Evolutionary conservation across 768 basidiomycete species (phyloP), one percentile per base, ranked within the genome.

Genomic region (Thelephora ganbajun): DNA sequence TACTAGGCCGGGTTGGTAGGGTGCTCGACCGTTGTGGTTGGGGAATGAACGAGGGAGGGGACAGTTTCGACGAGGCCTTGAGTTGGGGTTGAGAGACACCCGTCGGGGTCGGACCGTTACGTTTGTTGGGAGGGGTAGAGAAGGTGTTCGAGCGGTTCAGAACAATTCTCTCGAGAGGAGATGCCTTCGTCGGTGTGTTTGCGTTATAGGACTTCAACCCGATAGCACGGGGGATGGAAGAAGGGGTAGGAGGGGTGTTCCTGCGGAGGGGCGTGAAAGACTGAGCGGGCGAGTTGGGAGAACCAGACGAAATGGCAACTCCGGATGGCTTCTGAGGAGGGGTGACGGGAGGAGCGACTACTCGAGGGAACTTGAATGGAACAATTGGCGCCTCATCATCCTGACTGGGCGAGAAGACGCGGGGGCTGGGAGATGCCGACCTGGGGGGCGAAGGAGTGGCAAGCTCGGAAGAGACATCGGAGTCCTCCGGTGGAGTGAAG

Each of bases 31-130:
- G 71, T 70, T 5, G 69, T 68, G 16, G 74, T 70, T 1, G 73
- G 69, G 16, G 67, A 18, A 9, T 53, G 35, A 18, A 35, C 33
- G 9, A 39, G 9, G 19, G 54, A 42, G 13, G 54, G 35, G n/a
- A 35, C 53, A 6, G 42, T 33, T 26, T 48, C 46, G 6, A 4
- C 9, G 4, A 9, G 26, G 9, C 26, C 26, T 30, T 30, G 26
- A 22, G 59, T 35, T 71, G 62, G 6, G 73, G 69, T 49, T 81
- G 81, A 39, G 80, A 79, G 43, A 83, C 80, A 55, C 77, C 77
- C 5, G 81, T 76, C 6, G 73, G 67, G 33, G 63, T 56, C 4
- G 59, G 54, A 14, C 68, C 68, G 5, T 66, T 69, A 48, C 74
- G 76, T 61, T 75, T 79, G 19, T 63, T 65, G 3, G 77, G 73